These are phyloP conservation scores for Trypanosomatidae sp. DNA, from an alignment of 208 protist species.

Conservation along the genomic window DNA sequence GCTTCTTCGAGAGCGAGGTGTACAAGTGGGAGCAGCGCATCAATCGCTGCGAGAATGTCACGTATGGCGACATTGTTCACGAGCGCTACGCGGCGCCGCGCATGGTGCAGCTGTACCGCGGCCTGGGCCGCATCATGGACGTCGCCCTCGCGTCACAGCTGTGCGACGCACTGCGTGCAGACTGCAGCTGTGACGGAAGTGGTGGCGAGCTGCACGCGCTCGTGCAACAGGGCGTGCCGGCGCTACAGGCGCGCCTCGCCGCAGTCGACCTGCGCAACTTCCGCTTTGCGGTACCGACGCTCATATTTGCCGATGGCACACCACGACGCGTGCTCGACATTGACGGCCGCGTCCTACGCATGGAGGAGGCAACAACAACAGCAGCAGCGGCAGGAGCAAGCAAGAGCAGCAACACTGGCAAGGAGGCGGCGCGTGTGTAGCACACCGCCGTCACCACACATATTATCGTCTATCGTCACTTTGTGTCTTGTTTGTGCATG, in stretches of 20 bases:
- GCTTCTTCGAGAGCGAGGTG: constrained; percentile 78
- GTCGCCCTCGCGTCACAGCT: constrained; percentile 69
- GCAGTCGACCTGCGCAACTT: constrained; percentile 40
- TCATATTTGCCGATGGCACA: constrained; percentile 76
- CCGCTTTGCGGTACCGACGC: constrained; percentile 46
- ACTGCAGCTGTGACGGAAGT: constrained; percentile 2
- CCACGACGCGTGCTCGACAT: too few species aligned
- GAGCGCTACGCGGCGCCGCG: constrained; percentile 67
- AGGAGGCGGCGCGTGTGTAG: too few species aligned
- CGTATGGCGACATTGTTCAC: constrained; percentile 58
- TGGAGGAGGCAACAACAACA: too few species aligned
- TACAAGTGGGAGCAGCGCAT: constrained; percentile 87
- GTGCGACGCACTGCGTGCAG: constrained; percentile 7
- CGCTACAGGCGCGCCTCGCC: constrained; percentile 38
- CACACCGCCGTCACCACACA: too few species aligned
- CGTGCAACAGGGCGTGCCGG: constrained; percentile 24
- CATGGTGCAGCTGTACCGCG: constrained; percentile 83
- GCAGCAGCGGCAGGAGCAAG: neutral
- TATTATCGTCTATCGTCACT: too few species aligned
- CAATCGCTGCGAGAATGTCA: constrained; percentile 75
- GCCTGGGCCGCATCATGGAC: constrained; percentile 75
- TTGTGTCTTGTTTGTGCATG: neutral
- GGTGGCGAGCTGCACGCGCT: too few species aligned
- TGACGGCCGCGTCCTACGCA: too few species aligned
- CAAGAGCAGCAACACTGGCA: too few species aligned